Conservation (phyloP, 495 filamentous ascomycete species). For the Trichoderma gamsii region DNA sequence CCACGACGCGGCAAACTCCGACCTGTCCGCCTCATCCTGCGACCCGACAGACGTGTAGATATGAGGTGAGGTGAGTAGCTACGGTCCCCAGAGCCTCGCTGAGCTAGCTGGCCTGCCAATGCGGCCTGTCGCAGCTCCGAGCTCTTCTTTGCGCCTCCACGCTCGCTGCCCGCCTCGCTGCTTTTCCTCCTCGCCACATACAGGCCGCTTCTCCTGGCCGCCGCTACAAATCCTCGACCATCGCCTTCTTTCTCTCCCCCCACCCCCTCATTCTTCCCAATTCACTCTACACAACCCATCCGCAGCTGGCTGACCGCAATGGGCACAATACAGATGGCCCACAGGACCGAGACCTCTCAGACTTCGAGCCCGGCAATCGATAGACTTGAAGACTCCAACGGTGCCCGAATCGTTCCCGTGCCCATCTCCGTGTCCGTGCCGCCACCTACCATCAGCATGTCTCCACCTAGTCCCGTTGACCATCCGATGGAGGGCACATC, state of each 20-base stretch:
- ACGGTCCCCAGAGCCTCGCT: background rate
- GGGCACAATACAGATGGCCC: slow-evolving; percentile 41
- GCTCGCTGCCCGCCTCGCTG: background rate
- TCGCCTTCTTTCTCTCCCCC: slow-evolving; percentile 14
- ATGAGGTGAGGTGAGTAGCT: slow-evolving; percentile 10
- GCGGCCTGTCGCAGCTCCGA: slow-evolving; percentile 11
- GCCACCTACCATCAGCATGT: slow-evolving; percentile 42
- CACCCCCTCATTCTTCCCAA: slow-evolving; percentile 3
- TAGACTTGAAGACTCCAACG: slow-evolving; percentile 35
- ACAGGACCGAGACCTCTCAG: slow-evolving; percentile 42
- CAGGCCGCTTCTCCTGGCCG: background rate
- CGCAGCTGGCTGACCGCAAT: slow-evolving; percentile 17
- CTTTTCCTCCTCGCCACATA: background rate
- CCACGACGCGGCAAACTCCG: background rate
- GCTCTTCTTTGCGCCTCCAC: slow-evolving; percentile 13
- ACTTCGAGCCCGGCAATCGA: slow-evolving; percentile 33
- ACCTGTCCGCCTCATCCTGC: slow-evolving; percentile 6
- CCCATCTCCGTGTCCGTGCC: slow-evolving; percentile 25
- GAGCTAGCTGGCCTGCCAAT: slow-evolving; percentile 5
- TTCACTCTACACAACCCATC: slow-evolving; percentile 24
- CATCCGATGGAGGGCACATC: slow-evolving; percentile 43
- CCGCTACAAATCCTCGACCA: background rate
- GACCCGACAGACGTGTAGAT: background rate
- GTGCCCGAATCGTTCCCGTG: slow-evolving; percentile 43
- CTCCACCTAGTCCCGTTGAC: slow-evolving; percentile 36